Evolutionary conservation across 208 protist genomes (phyloP).

Genomic region (Trypanosoma grayi): DNA sequence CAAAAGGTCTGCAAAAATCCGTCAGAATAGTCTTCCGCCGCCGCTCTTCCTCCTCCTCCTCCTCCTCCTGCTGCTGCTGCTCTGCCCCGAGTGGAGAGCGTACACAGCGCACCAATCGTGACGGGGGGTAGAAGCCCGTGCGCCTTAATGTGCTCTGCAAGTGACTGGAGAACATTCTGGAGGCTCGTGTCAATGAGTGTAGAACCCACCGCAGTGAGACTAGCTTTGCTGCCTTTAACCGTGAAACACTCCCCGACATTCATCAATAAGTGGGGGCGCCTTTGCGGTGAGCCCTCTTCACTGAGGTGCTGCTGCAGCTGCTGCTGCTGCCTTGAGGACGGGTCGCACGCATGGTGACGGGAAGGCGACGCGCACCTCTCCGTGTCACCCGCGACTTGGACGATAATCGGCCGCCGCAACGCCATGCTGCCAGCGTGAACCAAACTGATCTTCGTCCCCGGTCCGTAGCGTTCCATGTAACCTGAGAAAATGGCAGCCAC

Average conservation of each 20-base stretch:
- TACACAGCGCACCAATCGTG: slow-evolving; percentile 6
- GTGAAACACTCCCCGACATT: too few species aligned
- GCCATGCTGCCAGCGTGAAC: slow-evolving; percentile 10
- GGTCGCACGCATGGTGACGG: neutral
- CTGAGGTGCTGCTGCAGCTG: neutral
- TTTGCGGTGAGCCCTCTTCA: too few species aligned
- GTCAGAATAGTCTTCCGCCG: too few species aligned
- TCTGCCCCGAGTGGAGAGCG: neutral
- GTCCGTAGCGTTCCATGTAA: slow-evolving; percentile 26
- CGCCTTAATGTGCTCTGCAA: slow-evolving; percentile 13
- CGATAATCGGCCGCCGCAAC: neutral
- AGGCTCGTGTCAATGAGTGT: neutral
- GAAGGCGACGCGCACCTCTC: neutral
- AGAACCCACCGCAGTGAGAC: neutral
- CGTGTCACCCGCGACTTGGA: neutral
- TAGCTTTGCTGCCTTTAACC: too few species aligned
- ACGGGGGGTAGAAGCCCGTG: slow-evolving; percentile 11
- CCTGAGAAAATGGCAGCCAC: slow-evolving; percentile 19
- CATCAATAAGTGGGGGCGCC: neutral
- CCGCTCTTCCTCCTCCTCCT: too few species aligned
- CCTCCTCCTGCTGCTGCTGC: neutral
- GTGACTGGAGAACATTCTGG: neutral
- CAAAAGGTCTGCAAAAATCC: slow-evolving; percentile 10
- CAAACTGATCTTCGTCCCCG: slow-evolving; percentile 11
- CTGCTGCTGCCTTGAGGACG: neutral